These are phyloP conservation scores for Agaricus blazei DNA, from an alignment of 768 basidiomycete genomes.

Conservation along the genomic window DNA sequence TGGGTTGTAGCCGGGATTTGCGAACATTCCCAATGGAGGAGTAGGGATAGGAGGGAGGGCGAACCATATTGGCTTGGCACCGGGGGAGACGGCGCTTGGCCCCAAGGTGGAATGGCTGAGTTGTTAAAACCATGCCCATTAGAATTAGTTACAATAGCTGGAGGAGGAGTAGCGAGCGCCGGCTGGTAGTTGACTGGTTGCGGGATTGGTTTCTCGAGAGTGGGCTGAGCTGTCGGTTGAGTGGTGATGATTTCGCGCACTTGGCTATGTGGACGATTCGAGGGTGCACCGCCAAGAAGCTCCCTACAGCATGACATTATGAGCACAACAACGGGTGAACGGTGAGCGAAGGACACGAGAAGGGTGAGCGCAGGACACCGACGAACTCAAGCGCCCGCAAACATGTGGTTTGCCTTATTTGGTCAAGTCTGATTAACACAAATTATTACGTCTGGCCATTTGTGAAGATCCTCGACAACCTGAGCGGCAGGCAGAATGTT, in stretches of 20 bases:
- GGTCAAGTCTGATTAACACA: neutral
- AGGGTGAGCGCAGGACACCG: conserved; percentile 7
- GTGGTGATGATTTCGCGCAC: conserved; percentile 31
- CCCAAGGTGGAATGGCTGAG: conserved; percentile 22
- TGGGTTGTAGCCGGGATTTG: conserved; percentile 19
- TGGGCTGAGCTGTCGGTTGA: conserved; percentile 45
- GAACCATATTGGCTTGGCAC: conserved; percentile 28
- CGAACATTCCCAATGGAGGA: conserved; percentile 14
- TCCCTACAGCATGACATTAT: conserved; percentile 71
- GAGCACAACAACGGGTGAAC: conserved; percentile 10
- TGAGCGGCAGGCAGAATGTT: too few species aligned
- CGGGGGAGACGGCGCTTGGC: conserved; percentile 34
- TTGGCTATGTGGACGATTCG: conserved; percentile 11
- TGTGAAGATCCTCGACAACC: neutral
- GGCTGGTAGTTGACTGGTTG: conserved; percentile 25
- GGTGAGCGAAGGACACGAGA: conserved; percentile 5
- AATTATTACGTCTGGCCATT: too few species aligned
- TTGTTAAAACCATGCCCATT: conserved; percentile 21
- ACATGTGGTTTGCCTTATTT: conserved; percentile 8
- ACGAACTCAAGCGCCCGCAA: neutral
- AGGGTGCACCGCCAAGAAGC: conserved; percentile 27
- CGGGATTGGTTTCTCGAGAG: conserved; percentile 33
- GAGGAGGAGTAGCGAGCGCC: conserved; percentile 41
- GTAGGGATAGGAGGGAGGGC: conserved; percentile 14
- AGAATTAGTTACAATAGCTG: conserved; percentile 22